Evolutionary conservation across 495 filamentous ascomycete species (phyloP).

Genomic region (Bacidia rubella): DNA sequence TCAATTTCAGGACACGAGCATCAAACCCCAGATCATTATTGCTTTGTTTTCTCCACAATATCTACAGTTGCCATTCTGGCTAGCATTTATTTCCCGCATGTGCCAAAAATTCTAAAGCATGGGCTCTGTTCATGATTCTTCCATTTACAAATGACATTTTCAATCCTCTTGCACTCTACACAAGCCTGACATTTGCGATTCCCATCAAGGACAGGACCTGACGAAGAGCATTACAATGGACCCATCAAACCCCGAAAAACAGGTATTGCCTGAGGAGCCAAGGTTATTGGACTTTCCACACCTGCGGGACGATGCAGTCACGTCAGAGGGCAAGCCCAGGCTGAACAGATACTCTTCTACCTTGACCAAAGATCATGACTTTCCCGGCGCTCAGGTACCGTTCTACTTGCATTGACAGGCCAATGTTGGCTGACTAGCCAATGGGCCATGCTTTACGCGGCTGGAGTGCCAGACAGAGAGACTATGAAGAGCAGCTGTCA

Average conservation of each 20-base stretch:
- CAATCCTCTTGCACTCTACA: no score
- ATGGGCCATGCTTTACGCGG: slow-evolving; percentile 91
- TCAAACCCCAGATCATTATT: no score
- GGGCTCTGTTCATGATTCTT: no score
- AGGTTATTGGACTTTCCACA: slow-evolving; percentile 50
- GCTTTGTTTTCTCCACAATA: background rate
- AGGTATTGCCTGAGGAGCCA: slow-evolving; percentile 34
- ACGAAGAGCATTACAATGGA: slow-evolving; percentile 26
- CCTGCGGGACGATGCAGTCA: slow-evolving; percentile 40
- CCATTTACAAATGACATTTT: no score
- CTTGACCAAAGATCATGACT: slow-evolving; percentile 77
- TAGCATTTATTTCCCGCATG: background rate
- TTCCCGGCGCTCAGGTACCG: slow-evolving; percentile 74
- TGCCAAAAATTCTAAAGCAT: background rate
- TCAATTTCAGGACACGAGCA: background rate
- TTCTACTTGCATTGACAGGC: slow-evolving; percentile 6
- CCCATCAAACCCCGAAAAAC: slow-evolving; percentile 27
- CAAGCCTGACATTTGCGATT: no score
- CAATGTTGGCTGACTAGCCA: background rate
- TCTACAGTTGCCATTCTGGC: no score
- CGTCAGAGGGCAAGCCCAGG: slow-evolving; percentile 42
- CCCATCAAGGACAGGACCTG: no score
- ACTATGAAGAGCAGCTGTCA: slow-evolving; percentile 86
- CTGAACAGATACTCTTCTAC: slow-evolving; percentile 60
- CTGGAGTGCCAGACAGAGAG: slow-evolving; percentile 70